phyloP scores from a whole-genome alignment of 805 yeast genomes.

The Saturnispora dispora region DNA sequence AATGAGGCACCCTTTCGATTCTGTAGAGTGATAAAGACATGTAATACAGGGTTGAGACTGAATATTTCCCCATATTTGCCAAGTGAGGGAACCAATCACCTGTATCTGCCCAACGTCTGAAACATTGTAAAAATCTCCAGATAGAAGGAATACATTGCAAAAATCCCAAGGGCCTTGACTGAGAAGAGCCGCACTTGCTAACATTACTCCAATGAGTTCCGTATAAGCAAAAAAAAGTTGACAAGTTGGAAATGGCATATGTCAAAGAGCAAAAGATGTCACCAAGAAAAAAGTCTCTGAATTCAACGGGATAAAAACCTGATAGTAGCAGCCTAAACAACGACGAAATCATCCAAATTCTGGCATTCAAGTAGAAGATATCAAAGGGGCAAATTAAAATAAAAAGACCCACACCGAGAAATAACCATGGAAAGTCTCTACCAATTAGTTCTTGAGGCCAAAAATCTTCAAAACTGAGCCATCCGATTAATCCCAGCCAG shows the following conservation, averaged over 20 bases:
- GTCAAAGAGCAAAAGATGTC: conserved; percentile 86
- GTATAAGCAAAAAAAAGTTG: conserved; percentile 80
- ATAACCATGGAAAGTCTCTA: conserved; percentile 73
- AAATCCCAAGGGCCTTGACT: conserved; percentile 73
- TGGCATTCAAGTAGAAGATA: conserved; percentile 47
- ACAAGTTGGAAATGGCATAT: conserved; percentile 76
- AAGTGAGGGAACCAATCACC: conserved; percentile 96
- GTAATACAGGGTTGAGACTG: conserved; percentile 57
- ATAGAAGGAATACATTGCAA: conserved; percentile 76
- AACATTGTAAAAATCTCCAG: conserved; percentile 87
- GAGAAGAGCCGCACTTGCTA: conserved; percentile 63
- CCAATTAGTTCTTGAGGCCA: conserved; percentile 56
- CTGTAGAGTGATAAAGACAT: conserved; percentile 71
- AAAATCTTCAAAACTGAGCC: conserved; percentile 68
- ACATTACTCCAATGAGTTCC: conserved; percentile 59
- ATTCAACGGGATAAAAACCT: conserved; percentile 91
- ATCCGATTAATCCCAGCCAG: conserved; percentile 49
- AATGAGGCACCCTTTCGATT: conserved; percentile 37
- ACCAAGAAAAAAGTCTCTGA: conserved; percentile 87
- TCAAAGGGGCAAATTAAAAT: conserved; percentile 55
- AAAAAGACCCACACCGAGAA: conserved; percentile 42
- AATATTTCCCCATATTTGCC: conserved; percentile 77
- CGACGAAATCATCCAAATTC: conserved; percentile 71
- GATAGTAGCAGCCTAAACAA: conserved; percentile 65
- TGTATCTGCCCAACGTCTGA: conserved; percentile 84